Evolutionary conservation across 306 rosid genomes (phyloP), one percentile per base, ranked within the genome.

Genomic region (Glycine soja): DNA sequence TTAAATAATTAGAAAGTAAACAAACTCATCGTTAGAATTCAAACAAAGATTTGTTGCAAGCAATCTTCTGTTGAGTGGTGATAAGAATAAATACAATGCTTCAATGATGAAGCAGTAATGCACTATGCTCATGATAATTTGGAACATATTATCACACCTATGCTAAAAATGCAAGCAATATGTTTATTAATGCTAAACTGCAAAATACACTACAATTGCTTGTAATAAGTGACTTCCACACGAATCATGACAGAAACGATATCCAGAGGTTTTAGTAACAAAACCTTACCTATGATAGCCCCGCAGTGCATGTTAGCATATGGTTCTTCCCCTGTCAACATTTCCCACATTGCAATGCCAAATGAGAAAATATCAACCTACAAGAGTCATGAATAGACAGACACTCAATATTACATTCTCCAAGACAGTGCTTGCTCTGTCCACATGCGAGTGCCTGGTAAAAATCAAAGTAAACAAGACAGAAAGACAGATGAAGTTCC

Each of bases 251-350:
- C 30, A 24, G 30, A 24, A 24, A 24, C 30, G 30, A 24, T 24
- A 24, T 24, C 30, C 2, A 24, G 30, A 24, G 30, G 30, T 24
- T 66, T 3, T 24, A 43, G 24, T 11, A 67, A 24, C 30, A 24
- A 83, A 67, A 76, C 30, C 77, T 81, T 83, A 92, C 99, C 97
- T 82, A 96, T 96, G 77, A 96, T 96, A 73, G 97, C 90, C 64
- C 99, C 99, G 54, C 98, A 96, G 65, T 96, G 98, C 97, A 96
- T 84, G 84, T 85, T 91, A 51, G 97, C 97, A 67, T 96, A 96
- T 10, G 99, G 99, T 83, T 96, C 98, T 80, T 93, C 98, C 48
- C 97, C 97, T 0, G 97, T 96, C 87, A 93, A 86, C 80, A 96
- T 89, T 91, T 96, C 99, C 99, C 98, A 96, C 97, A 93, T 85